These are phyloP conservation scores for Tulasnella sp. DNA, from an alignment of 768 basidiomycete species.

Conservation along the genomic window DNA sequence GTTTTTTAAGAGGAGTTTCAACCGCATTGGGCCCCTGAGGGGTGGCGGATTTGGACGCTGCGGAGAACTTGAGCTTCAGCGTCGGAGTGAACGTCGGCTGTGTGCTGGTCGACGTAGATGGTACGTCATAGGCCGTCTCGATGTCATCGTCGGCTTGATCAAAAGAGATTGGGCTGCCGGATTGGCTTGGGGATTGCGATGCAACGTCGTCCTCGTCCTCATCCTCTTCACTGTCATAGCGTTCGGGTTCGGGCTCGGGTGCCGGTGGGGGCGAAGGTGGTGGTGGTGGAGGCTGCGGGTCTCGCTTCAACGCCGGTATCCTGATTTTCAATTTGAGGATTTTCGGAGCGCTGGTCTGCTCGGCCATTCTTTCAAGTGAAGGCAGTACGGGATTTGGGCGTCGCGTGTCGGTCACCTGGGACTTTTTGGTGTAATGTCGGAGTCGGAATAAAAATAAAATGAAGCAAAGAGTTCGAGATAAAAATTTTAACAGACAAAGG, in stretches of 20 bases:
- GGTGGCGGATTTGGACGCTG: not conserved
- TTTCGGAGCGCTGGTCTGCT: not conserved
- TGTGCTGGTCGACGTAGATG: not conserved
- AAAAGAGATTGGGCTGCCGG: not conserved
- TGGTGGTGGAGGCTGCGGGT: not conserved
- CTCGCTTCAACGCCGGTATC: conserved; percentile 9
- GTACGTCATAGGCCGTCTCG: not conserved
- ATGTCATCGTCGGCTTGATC: not conserved
- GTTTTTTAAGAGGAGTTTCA: not conserved
- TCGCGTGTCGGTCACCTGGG: not conserved
- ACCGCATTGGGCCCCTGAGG: not conserved
- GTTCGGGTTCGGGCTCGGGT: not conserved
- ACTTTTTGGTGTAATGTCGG: not conserved
- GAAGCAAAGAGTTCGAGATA: not conserved
- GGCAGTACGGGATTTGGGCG: too few relatives aligned
- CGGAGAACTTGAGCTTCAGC: conserved; percentile 1
- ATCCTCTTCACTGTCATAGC: conserved; percentile 11
- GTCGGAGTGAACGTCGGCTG: not conserved
- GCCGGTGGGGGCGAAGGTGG: not conserved
- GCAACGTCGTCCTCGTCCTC: not conserved
- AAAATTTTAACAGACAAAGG: not conserved
- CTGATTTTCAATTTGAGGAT: conserved; percentile 14
- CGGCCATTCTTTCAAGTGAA: not conserved
- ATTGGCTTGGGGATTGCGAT: conserved; percentile 9
- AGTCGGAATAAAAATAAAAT: not conserved